Evolutionary conservation across 176 grass and related monocot species (phyloP), one percentile per base, ranked within the genome.

Genomic region (Luzula sylvatica): DNA sequence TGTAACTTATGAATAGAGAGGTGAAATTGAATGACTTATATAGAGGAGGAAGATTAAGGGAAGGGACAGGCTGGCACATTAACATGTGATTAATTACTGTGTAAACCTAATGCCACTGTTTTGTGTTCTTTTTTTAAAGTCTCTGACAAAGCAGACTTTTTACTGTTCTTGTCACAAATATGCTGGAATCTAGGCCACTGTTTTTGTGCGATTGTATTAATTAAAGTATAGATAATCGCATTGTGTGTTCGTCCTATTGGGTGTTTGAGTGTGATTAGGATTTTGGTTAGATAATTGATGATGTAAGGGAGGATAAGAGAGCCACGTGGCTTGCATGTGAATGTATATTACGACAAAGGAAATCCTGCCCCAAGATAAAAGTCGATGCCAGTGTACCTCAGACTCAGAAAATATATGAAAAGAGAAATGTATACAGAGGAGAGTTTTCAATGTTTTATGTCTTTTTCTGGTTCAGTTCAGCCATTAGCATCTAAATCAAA

Each of bases 21-120:
- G 15, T 25, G 55, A 58, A 38, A 40, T 25, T 53, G n/a, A 21
- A 50, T 35, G 42, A 15, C 57, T 75, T 75, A 75, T 66, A 75
- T 75, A 52, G 61, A 17, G 41, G 48, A 42, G 23, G 19, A 15
- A 47, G 50, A 38, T 30, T n/a, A 63, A 35, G 52, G 23, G 20
- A 22, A 46, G 46, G 42, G 30, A 27, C 40, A 21, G 12, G 35
- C 18, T 7, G 21, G 18, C n/a, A 50, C 42, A 29, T 19, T 11
- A 11, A 16, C 52, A 49, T 64, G 42, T 24, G 59, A 2, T 46
- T 9, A 35, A 35, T 35, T 35, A 35, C 30, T 35, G 30, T 35
- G 30, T 35, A 35, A 9, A 35, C 30, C 30, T 35, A 35, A 35
- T 35, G 7, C 30, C 30, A 35, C 30, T 35, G 7, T 4, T 35